Percentiles rank a stretch among this genome's conserved stretches.
These are phyloP conservation scores for Phialophora expanda DNA, from an alignment of 2,329 filamentous ascomycete genomes.

Conservation along the genomic window DNA sequence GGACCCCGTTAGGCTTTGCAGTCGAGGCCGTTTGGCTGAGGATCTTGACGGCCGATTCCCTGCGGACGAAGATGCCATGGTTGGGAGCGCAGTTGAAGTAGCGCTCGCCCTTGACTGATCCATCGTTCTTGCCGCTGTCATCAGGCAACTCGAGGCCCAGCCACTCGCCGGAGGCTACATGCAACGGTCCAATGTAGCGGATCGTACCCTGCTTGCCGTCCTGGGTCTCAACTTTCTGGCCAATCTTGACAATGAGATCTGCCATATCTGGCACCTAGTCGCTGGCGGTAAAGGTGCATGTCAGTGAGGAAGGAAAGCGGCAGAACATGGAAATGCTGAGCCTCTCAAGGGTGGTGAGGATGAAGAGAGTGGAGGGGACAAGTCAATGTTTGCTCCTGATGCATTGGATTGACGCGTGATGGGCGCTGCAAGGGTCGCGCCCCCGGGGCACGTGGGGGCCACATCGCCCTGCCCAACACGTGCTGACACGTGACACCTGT, in stretches of 20 bases:
- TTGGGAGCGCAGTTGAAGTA: conserved; percentile 80
- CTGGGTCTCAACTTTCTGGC: conserved; percentile 77
- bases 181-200: conserved; percentile 75
- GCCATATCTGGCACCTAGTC: conserved; percentile 40
- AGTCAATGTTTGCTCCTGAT: neutral
- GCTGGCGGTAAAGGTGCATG: conserved; percentile 26
- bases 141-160: conserved; percentile 87
- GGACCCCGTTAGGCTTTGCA: conserved; percentile 38
- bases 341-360: neutral
- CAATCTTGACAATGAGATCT: conserved; percentile 53
- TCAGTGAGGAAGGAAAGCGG: conserved; percentile 11
- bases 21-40: conserved; percentile 56
- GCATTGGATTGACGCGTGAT: conserved; percentile 1
- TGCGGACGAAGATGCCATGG: conserved; percentile 85
- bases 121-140: conserved; percentile 88
- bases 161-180: conserved; percentile 86
- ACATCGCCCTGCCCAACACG: neutral
- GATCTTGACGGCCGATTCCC: conserved; percentile 67
- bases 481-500: neutral
- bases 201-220: conserved; percentile 78
- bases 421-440: neutral
- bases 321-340: neutral
- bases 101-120: conserved; percentile 80
- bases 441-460: neutral
- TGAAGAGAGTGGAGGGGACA: neutral